phyloP scores from a whole-genome alignment of 257 asterid species.

The Paraleonurus japonicus region DNA sequence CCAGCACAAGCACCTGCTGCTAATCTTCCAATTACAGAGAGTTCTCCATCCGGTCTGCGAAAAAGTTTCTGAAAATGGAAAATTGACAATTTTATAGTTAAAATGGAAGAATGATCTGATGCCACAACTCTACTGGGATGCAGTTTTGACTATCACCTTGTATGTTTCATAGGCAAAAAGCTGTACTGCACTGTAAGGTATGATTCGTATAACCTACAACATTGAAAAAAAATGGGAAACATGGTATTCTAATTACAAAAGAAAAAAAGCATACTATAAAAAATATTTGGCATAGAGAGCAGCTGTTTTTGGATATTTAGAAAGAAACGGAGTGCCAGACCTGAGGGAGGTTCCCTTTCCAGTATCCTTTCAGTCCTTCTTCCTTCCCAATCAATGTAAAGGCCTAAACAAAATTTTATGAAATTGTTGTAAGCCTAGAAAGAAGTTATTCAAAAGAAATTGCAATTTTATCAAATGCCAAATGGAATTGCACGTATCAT shows the following conservation, averaged over 20 bases:
- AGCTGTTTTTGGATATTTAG: conserved; percentile 10
- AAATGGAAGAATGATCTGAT: conserved; percentile 19
- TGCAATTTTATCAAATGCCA: background rate
- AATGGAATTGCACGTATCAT: background rate
- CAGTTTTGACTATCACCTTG: conserved; percentile 57
- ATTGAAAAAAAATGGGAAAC: conserved; percentile 6
- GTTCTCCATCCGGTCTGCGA: conserved; percentile 70
- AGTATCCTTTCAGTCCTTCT: conserved; percentile 91
- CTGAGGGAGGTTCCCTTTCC: conserved; percentile 99
- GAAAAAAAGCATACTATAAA: background rate
- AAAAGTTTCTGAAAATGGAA: conserved; percentile 62
- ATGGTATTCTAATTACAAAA: background rate
- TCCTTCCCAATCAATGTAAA: conserved; percentile 72
- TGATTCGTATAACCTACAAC: conserved; percentile 83
- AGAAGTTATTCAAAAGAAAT: background rate
- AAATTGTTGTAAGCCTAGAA: background rate
- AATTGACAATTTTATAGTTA: conserved; percentile 2
- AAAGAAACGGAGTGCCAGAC: conserved; percentile 35
- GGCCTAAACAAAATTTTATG: conserved; percentile 48
- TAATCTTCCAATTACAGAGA: conserved; percentile 84
- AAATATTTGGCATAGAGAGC: background rate
- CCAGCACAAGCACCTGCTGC: conserved; percentile 99
- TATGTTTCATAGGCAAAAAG: conserved; percentile 92
- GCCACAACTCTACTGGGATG: conserved; percentile 13
- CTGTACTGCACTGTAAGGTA: conserved; percentile 94